Conservation (phyloP, 441 rosid genomes). For the Corymbia calophylla region DNA sequence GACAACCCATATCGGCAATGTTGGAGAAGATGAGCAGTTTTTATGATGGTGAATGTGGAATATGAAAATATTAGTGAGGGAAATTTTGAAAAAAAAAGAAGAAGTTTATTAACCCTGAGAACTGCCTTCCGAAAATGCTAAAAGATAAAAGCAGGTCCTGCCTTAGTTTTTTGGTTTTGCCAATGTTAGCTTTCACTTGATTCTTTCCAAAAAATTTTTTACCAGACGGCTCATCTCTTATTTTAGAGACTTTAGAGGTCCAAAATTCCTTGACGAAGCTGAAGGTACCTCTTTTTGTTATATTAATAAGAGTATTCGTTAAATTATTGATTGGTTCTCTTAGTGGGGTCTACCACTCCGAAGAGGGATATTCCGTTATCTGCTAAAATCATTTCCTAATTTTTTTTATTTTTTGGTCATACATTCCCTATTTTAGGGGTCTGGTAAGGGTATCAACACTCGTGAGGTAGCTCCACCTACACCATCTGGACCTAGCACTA, state of each 20-base stretch:
- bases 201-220: not conserved
- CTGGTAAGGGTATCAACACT: not conserved
- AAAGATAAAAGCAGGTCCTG: too few relatives aligned
- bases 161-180: too few relatives aligned
- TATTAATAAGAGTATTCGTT: not conserved
- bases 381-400: not conserved
- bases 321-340: not conserved
- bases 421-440: not conserved
- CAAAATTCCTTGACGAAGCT: not conserved
- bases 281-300: not conserved
- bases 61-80: not conserved
- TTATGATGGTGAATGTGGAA: not conserved
- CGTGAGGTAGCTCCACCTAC: not conserved
- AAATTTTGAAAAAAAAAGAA: not conserved
- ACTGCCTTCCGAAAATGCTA: not conserved
- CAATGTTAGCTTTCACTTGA: not conserved
- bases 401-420: too few relatives aligned
- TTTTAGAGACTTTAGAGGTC: not conserved
- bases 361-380: not conserved
- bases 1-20: not conserved
- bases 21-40: not conserved
- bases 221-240: too few relatives aligned
- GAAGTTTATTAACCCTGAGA: not conserved
- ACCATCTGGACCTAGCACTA: not conserved
- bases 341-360: not conserved